Evolutionary conservation across 495 filamentous ascomycete species (phyloP), one percentile per base, ranked within the genome.

Genomic region (Acidomyces sp.): DNA sequence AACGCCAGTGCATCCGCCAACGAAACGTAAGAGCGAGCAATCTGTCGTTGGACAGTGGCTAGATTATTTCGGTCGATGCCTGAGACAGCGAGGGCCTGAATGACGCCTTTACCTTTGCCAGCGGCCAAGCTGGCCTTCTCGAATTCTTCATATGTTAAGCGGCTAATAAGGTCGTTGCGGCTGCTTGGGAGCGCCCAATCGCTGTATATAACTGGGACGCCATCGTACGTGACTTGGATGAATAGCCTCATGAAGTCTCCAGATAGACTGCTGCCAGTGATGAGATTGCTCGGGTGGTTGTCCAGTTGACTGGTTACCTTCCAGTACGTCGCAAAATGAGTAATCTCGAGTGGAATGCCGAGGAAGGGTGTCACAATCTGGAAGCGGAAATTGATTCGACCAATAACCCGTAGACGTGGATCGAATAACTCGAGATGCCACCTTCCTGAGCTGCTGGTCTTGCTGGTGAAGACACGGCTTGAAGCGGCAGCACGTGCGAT

Each of bases 311-410:
- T 93, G 3, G 92, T 97, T 1, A 87, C 88, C 62, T 94, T 96
- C 90, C 90, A 97, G 61, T 97, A 97, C 2, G 90, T 96, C 39
- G 93, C 90, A 55, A 96, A 96, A 49, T 94, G 83, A 1, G 88
- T 92, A 38, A 97, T 94, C 57, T 96, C 92, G 26, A 96, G 63
- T 2, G 92, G 84, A 45, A 80, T 78, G n/a, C 92, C 88, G 46
- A 77, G 76, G 61, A 95, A 97, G 1, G 90, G 88, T 56, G 93
- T 93, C 55, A 97, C 94, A 24, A 96, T 82, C 57, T 95, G 87
- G 48, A 80, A 93, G 45, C 83, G 76, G 66, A 97, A 96, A 37
- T 70, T 83, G 44, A 97, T 81, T 53, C 92, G 84, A 18, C 92
- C 90, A 54, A 96, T 93, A n/a, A 85, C 79, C 27, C 87, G 77